phyloP scores from a whole-genome alignment of 176 grass and related monocot species.

The Avena insularis region DNA sequence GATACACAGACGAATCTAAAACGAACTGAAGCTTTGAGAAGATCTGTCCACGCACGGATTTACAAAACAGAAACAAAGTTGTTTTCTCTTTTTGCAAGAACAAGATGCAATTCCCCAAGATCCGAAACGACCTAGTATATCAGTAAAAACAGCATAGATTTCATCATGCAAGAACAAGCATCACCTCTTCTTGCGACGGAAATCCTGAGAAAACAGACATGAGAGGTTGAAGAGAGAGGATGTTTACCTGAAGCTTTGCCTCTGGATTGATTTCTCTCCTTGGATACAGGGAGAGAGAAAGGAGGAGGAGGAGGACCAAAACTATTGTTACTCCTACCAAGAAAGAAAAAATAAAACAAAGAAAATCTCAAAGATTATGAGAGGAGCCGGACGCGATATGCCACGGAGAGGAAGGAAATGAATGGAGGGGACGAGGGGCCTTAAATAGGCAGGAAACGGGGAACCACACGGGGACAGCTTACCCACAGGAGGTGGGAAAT shows the following conservation, averaged over 20 bases:
- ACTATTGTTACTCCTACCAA: slow-evolving; percentile 58
- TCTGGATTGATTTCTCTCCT: slow-evolving; percentile 48
- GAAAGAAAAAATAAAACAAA: slow-evolving; percentile 59
- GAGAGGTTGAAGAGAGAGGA: background rate
- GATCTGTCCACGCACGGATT: background rate
- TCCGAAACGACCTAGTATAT: background rate
- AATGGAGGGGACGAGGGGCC: slow-evolving; percentile 36
- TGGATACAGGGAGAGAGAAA: background rate
- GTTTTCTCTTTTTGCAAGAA: background rate
- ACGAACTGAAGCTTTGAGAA: background rate
- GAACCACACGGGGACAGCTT: slow-evolving; percentile 61
- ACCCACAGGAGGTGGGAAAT: slow-evolving; percentile 32
- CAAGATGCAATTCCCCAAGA: background rate
- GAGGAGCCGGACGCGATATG: slow-evolving; percentile 42
- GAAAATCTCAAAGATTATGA: slow-evolving; percentile 43
- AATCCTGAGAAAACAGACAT: background rate
- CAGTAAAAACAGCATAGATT: background rate
- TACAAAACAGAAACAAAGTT: background rate
- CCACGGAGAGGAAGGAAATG: slow-evolving; percentile 49
- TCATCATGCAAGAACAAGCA: background rate
- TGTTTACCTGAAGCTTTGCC: slow-evolving; percentile 60
- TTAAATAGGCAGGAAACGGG: slow-evolving; percentile 63
- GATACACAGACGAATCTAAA: background rate
- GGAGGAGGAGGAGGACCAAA: slow-evolving; percentile 1
- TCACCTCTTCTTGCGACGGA: background rate